Evolutionary conservation across 805 yeast species (phyloP).

Genomic region (Debaryomyces prosopidis): DNA sequence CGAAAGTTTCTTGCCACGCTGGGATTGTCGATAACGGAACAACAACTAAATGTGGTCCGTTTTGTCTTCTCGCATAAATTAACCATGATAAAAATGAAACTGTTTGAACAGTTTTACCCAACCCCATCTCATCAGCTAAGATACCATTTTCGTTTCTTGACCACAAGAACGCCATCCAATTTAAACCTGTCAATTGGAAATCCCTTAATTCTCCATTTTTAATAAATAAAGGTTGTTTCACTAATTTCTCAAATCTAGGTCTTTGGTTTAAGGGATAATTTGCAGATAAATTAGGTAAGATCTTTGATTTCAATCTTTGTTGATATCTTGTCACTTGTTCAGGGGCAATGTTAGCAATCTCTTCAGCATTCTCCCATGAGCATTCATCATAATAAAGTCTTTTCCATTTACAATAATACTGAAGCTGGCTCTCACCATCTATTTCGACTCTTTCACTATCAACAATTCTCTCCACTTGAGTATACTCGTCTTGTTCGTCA

Average conservation of each 20-base stretch:
- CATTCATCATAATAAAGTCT: conserved; percentile 92
- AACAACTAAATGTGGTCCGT: conserved; percentile 95
- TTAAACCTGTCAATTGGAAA: conserved; percentile 95
- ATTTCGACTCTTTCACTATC: conserved; percentile 77
- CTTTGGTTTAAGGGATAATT: conserved; percentile 67
- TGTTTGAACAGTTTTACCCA: conserved; percentile 97
- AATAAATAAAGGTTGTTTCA: conserved; percentile 83
- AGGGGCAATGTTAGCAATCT: conserved; percentile 82
- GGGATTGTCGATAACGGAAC: conserved; percentile 96
- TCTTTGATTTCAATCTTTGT: conserved; percentile 76
- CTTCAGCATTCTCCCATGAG: conserved; percentile 94
- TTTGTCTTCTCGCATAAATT: conserved; percentile 90
- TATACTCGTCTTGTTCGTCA: conserved; percentile 82
- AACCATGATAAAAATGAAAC: conserved; percentile 94
- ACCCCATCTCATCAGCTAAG: conserved; percentile 97
- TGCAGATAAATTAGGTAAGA: conserved; percentile 78
- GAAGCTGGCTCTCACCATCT: conserved; percentile 64
- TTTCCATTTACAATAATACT: conserved; percentile 91
- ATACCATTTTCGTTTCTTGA: conserved; percentile 96
- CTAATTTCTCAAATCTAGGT: conserved; percentile 86
- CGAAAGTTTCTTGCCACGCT: conserved; percentile 99
- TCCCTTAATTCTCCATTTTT: conserved; percentile 92
- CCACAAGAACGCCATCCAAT: conserved; percentile 99
- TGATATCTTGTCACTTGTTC: conserved; percentile 82
- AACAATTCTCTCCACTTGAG: conserved; percentile 85